phyloP scores from a whole-genome alignment of 306 rosid genomes.

The Potentilla sterilis region DNA sequence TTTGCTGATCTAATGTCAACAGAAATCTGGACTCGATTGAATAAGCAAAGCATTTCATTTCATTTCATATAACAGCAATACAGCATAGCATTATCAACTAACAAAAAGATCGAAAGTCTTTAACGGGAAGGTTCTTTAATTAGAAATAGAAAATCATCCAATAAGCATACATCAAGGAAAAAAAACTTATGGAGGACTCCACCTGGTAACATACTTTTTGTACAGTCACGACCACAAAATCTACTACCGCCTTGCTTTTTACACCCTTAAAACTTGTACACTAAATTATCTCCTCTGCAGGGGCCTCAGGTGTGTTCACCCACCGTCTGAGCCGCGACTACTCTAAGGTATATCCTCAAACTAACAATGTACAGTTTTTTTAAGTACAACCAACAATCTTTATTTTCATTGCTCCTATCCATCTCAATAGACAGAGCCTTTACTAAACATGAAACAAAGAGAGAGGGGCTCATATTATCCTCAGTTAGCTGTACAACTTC shows the following conservation, averaged over 20 bases:
- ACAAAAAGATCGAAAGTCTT: neutral
- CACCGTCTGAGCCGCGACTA: constrained; percentile 44
- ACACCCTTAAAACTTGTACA: constrained; percentile 48
- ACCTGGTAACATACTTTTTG: constrained; percentile 40
- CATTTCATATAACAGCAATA: neutral
- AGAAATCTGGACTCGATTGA: neutral
- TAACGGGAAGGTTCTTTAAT: neutral
- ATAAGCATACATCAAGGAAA: constrained; percentile 5
- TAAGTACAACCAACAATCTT: constrained; percentile 46
- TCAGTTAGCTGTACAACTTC: constrained; percentile 55
- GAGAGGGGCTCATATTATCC: constrained; percentile 43
- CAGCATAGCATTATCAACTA: neutral
- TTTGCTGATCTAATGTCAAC: neutral
- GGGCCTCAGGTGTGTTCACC: constrained; percentile 37
- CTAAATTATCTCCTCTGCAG: constrained; percentile 42
- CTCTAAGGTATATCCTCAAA: constrained; percentile 48
- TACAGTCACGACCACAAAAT: constrained; percentile 43
- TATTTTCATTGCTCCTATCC: constrained; percentile 41
- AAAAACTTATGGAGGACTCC: constrained; percentile 24
- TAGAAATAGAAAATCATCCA: constrained; percentile 29
- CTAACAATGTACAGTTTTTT: constrained; percentile 53
- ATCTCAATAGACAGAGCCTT: constrained; percentile 39
- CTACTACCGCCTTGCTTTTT: constrained; percentile 42
- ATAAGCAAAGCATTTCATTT: neutral
- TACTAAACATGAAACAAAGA: constrained; percentile 33